phyloP scores from a whole-genome alignment of 2,329 filamentous ascomycete species.

The Blumeria graminis region DNA sequence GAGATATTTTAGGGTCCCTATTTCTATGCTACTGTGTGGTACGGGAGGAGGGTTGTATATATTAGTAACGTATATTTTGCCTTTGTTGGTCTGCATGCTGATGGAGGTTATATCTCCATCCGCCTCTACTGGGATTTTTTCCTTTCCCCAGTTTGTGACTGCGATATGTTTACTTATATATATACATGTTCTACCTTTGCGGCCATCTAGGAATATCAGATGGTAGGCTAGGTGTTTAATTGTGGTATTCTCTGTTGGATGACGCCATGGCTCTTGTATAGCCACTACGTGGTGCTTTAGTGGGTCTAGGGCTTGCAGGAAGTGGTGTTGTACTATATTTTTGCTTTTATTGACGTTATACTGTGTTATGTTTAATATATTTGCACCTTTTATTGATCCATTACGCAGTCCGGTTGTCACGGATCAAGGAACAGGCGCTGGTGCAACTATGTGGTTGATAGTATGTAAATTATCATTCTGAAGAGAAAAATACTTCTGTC shows the following conservation, averaged over 20 bases:
- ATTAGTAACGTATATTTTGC: neutral
- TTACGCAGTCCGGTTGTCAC: neutral
- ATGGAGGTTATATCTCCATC: neutral
- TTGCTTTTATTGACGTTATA: conserved; percentile 1
- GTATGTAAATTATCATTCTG: no score
- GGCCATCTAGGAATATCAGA: neutral
- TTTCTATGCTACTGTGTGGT: neutral
- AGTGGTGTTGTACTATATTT: neutral
- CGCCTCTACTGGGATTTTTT: neutral
- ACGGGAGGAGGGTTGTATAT: neutral
- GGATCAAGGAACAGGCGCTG: no score
- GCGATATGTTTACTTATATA: neutral
- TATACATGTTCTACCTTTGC: neutral
- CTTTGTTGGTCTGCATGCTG: neutral
- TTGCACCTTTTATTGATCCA: neutral
- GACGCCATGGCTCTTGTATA: neutral
- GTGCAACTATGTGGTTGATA: no score
- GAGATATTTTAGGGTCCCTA: neutral
- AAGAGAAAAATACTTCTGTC: no score
- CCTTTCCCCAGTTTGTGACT: neutral
- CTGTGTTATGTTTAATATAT: neutral
- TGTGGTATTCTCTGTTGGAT: neutral
- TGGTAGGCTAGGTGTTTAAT: neutral
- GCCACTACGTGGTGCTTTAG: neutral
- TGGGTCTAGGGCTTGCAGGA: neutral